Conservation (phyloP, 306 rosid species). For the Glycine soja region DNA sequence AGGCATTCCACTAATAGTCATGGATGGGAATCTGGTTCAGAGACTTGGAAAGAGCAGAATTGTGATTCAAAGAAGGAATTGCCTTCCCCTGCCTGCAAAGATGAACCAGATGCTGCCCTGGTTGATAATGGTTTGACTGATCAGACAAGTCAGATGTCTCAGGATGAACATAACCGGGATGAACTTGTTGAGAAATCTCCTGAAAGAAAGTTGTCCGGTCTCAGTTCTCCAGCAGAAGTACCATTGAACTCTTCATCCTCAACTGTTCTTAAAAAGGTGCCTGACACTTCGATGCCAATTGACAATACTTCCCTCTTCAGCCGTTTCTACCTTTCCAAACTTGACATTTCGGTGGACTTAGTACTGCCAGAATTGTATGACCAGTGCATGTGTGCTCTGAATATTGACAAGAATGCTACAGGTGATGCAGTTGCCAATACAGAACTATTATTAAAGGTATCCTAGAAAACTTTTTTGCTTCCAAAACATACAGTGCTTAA, state of each 20-base stretch:
- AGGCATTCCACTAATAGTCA: conserved; percentile 77
- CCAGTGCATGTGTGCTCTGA: conserved; percentile 68
- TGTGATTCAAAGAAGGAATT: conserved; percentile 75
- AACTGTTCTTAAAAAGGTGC: conserved; percentile 54
- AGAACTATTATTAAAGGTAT: conserved; percentile 68
- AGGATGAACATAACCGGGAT: conserved; percentile 58
- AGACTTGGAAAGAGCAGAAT: conserved; percentile 86
- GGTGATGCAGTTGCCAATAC: conserved; percentile 56
- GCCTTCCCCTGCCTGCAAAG: conserved; percentile 74
- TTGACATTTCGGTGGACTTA: conserved; percentile 80
- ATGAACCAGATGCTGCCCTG: conserved; percentile 59
- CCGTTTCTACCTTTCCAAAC: conserved; percentile 84
- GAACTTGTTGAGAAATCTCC: conserved; percentile 57
- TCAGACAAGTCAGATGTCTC: conserved; percentile 61
- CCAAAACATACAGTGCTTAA: neutral
- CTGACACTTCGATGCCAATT: conserved; percentile 50
- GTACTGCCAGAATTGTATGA: conserved; percentile 71
- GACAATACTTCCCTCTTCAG: conserved; percentile 62
- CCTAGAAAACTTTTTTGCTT: conserved; percentile 11
- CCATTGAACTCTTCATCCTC: conserved; percentile 52
- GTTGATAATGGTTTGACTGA: conserved; percentile 63
- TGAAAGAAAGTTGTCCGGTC: conserved; percentile 63
- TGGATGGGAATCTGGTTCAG: conserved; percentile 90
- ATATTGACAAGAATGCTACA: conserved; percentile 54
- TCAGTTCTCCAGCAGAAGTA: conserved; percentile 66